Percentiles rank a stretch among this genome's conserved stretches.
Evolutionary conservation across 1,284 basidiomycete species (phyloP).

Genomic region (Wallemia mellicola): DNA sequence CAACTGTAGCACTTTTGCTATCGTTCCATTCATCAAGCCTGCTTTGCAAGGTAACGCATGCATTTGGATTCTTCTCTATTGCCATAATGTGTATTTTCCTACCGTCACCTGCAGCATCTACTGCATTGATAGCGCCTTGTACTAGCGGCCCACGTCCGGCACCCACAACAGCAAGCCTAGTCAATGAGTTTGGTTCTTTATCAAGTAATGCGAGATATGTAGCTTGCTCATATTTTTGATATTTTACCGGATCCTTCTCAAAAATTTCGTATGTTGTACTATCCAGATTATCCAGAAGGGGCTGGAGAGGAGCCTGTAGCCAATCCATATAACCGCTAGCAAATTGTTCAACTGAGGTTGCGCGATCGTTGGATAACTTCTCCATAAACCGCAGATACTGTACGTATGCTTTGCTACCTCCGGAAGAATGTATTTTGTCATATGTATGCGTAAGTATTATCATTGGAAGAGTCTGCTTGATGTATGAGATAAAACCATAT

Average conservation of each 20-base stretch:
- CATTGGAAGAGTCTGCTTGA: slow-evolving; percentile 37
- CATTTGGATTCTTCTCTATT: slow-evolving; percentile 85
- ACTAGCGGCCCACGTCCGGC: slow-evolving; percentile 86
- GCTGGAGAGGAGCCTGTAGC: slow-evolving; percentile 83
- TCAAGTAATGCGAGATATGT: slow-evolving; percentile 53
- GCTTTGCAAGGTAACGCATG: slow-evolving; percentile 70
- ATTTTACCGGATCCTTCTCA: slow-evolving; percentile 91
- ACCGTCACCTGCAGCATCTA: slow-evolving; percentile 33
- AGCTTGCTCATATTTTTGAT: slow-evolving; percentile 77
- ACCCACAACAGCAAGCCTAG: slow-evolving; percentile 69
- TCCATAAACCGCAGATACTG: slow-evolving; percentile 69
- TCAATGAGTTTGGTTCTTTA: slow-evolving; percentile 25
- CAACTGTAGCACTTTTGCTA: slow-evolving; percentile 21
- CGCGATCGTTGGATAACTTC: slow-evolving; percentile 24
- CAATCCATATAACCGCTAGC: slow-evolving; percentile 82
- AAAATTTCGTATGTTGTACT: slow-evolving; percentile 91
- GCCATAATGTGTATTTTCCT: slow-evolving; percentile 37
- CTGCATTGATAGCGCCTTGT: slow-evolving; percentile 48
- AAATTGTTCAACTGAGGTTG: slow-evolving; percentile 51
- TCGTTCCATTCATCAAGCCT: slow-evolving; percentile 60
- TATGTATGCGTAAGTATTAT: slow-evolving; percentile 45
- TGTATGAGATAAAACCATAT: neutral
- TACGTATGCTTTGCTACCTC: slow-evolving; percentile 58
- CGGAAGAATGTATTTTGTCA: slow-evolving; percentile 33
- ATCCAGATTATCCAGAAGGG: slow-evolving; percentile 85